These are phyloP conservation scores for Saccharomycopsis hybrid DNA, from an alignment of 1,139 yeast genomes.

Conservation along the genomic window DNA sequence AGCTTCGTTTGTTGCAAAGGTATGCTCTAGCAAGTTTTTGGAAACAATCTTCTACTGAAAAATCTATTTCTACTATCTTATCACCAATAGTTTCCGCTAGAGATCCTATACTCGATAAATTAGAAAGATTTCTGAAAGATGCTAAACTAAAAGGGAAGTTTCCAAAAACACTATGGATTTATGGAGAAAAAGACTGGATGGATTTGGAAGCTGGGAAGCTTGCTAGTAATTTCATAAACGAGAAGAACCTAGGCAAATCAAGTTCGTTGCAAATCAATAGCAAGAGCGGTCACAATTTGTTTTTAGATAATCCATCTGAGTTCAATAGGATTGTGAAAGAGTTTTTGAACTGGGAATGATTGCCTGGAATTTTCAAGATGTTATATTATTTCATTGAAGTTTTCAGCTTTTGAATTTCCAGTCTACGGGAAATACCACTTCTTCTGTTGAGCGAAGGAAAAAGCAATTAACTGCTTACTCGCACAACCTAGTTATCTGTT, in stretches of 20 bases:
- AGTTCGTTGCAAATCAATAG: conserved; percentile 40
- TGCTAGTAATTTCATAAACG: conserved; percentile 34
- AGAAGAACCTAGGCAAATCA: conserved; percentile 26
- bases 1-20: conserved; percentile 6
- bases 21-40: conserved; percentile 17
- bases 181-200: conserved; percentile 89
- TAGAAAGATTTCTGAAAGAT: neutral
- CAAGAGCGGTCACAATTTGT: conserved; percentile 72
- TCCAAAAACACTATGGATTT: conserved; percentile 41
- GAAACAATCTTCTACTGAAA: conserved; percentile 19
- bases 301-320: conserved; percentile 63
- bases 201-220: conserved; percentile 64
- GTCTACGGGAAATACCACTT: too few species aligned
- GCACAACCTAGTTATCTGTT: too few species aligned
- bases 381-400: too few species aligned
- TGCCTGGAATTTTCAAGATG: too few species aligned
- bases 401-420: too few species aligned
- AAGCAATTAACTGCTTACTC: too few species aligned
- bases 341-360: conserved; percentile 32
- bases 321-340: conserved; percentile 46
- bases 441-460: too few species aligned
- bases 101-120: conserved; percentile 18
- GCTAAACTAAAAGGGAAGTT: neutral
- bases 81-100: conserved; percentile 18
- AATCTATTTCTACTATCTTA: conserved; percentile 15